These are phyloP conservation scores for Ceratocystis colombiana DNA, from an alignment of 2,329 filamentous ascomycete genomes.

Conservation along the genomic window DNA sequence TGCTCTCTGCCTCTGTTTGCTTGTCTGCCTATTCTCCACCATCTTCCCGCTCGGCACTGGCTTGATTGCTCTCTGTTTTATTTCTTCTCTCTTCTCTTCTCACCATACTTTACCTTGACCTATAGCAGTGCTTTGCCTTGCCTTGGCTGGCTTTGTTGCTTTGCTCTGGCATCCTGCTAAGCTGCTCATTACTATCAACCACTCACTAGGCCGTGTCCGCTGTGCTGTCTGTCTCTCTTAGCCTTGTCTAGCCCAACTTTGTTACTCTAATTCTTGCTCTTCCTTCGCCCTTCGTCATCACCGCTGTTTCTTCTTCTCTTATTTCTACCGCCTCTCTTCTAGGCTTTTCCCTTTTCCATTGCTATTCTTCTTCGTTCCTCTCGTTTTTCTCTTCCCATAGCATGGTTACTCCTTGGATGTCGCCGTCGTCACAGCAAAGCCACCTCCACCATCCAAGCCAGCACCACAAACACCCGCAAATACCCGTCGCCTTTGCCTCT, in stretches of 20 bases:
- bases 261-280: no score
- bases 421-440: neutral
- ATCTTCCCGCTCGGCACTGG: neutral
- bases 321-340: conserved; percentile 24
- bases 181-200: no score
- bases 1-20: neutral
- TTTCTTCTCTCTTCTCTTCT: conserved; percentile 22
- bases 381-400: conserved; percentile 25
- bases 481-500: neutral
- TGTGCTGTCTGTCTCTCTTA: neutral
- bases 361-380: conserved; percentile 26
- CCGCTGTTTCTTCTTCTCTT: conserved; percentile 8
- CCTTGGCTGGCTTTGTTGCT: no score
- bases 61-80: conserved; percentile 7
- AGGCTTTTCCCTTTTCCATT: conserved; percentile 9
- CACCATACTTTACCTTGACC: no score
- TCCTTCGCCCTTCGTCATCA: neutral
- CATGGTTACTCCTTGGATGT: no score
- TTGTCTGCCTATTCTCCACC: neutral
- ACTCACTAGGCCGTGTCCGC: neutral
- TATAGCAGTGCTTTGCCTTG: no score
- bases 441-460: conserved; percentile 29
- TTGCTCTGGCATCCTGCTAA: no score
- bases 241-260: no score
- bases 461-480: conserved; percentile 29